A percentile compares a stretch with the other conserved stretches of the same genome.
Evolutionary conservation across 139 green algal species (phyloP).

Genomic region (Picochlorum sp.): DNA sequence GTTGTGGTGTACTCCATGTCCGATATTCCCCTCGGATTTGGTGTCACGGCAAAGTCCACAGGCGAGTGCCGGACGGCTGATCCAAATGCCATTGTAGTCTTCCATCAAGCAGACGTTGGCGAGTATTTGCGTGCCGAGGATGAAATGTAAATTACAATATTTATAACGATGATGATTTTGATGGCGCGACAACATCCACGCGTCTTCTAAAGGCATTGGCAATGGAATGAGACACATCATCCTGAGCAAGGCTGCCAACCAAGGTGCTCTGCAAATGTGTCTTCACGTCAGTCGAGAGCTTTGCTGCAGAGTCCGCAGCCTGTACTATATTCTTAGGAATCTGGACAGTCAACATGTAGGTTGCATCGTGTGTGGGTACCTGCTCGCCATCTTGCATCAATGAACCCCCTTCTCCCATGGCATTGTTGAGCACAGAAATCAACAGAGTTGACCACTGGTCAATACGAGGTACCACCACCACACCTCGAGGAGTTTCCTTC

Average conservation of each 20-base stretch:
- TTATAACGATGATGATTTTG: no score
- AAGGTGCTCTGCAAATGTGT: not conserved
- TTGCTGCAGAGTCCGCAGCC: not conserved
- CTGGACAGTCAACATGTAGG: slow-evolving; percentile 16
- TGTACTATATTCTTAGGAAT: slow-evolving; percentile 4
- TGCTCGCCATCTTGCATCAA: slow-evolving; percentile 14
- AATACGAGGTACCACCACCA: slow-evolving; percentile 19
- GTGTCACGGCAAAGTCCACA: slow-evolving; percentile 81
- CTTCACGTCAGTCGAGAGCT: not conserved
- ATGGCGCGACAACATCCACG: slow-evolving; percentile 21
- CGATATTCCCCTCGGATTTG: slow-evolving; percentile 96
- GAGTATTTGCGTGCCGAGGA: slow-evolving; percentile 75
- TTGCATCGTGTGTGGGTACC: slow-evolving; percentile 16
- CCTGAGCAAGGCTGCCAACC: not conserved
- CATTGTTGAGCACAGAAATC: slow-evolving; percentile 28
- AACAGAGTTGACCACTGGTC: slow-evolving; percentile 3
- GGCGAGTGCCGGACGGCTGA: slow-evolving; percentile 84
- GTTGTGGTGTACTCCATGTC: slow-evolving; percentile 81
- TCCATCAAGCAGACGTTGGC: slow-evolving; percentile 91
- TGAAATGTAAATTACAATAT: slow-evolving; percentile 20
- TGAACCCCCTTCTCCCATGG: slow-evolving; percentile 13
- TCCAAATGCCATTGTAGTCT: slow-evolving; percentile 81
- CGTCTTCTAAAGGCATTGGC: slow-evolving; percentile 16
- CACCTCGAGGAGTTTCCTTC: not conserved
- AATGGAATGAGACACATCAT: slow-evolving; percentile 4